These are phyloP conservation scores for Coniochaeta sp. DNA, from an alignment of 2,329 filamentous ascomycete species.

Conservation along the genomic window DNA sequence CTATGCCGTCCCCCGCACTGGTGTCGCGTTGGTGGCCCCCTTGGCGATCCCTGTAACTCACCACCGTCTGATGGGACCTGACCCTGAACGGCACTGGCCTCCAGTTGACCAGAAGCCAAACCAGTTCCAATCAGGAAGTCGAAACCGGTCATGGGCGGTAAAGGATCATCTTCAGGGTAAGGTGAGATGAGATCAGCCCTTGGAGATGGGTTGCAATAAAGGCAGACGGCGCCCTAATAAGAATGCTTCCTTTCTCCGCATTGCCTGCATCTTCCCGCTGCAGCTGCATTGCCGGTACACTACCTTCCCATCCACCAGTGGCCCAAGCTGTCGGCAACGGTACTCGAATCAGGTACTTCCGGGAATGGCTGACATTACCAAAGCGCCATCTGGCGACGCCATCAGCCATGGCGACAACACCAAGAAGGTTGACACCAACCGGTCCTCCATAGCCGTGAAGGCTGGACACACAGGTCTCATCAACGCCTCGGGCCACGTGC, in stretches of 20 bases:
- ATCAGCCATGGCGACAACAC: not conserved
- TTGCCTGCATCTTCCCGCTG: not conserved
- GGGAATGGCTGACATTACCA: not conserved
- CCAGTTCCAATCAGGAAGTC: not conserved
- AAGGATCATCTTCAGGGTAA: not conserved
- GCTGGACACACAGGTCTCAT: constrained; percentile 10
- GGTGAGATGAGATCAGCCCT: not conserved
- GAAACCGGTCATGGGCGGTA: not conserved
- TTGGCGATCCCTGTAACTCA: not conserved
- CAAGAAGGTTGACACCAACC: not conserved
- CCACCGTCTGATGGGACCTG: not conserved
- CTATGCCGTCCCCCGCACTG: not conserved
- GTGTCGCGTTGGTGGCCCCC: too few species aligned
- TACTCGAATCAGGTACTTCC: not conserved
- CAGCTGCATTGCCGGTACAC: not conserved
- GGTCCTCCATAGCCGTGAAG: not conserved
- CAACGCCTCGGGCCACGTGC: constrained; percentile 33
- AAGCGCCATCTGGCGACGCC: not conserved
- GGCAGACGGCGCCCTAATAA: not conserved
- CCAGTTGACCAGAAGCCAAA: not conserved
- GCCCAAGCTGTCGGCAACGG: not conserved
- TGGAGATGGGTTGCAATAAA: not conserved
- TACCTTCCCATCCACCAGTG: too few species aligned
- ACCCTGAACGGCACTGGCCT: not conserved
- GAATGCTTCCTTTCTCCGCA: not conserved